phyloP scores from a whole-genome alignment of 306 rosid genomes.

The Ormosia emarginata region DNA sequence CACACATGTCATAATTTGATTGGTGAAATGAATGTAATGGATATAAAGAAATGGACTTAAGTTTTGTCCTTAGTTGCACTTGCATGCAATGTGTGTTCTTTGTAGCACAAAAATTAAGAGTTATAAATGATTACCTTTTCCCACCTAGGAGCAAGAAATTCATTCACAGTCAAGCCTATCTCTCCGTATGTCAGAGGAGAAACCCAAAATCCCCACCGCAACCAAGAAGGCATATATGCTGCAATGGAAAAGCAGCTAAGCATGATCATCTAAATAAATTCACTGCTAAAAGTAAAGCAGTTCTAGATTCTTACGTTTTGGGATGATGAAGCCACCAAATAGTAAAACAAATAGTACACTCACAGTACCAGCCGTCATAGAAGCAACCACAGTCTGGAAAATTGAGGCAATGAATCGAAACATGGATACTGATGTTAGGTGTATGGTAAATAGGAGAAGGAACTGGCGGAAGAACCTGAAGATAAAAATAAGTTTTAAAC shows the following conservation, averaged over 20 bases:
- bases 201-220: constrained; percentile 64
- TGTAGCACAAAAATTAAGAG: background rate
- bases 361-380: constrained; percentile 33
- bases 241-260: constrained; percentile 19
- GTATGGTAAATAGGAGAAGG: constrained; percentile 42
- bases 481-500: background rate
- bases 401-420: constrained; percentile 51
- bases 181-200: constrained; percentile 63
- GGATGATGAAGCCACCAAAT: constrained; percentile 56
- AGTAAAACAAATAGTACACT: constrained; percentile 20
- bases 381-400: constrained; percentile 38
- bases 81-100: constrained; percentile 7
- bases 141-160: constrained; percentile 66
- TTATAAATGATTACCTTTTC: constrained; percentile 36
- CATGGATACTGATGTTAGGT: constrained; percentile 44
- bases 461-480: constrained; percentile 56
- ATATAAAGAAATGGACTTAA: no score
- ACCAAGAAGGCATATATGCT: constrained; percentile 57
- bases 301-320: constrained; percentile 35
- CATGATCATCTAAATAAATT: background rate
- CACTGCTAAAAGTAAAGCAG: background rate
- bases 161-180: constrained; percentile 41
- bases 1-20: no score
- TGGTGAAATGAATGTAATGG: no score
- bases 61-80: background rate